These are phyloP conservation scores for Cyanidioschyzon merolae DNA, from an alignment of 23 red algal genomes.

Conservation along the genomic window DNA sequence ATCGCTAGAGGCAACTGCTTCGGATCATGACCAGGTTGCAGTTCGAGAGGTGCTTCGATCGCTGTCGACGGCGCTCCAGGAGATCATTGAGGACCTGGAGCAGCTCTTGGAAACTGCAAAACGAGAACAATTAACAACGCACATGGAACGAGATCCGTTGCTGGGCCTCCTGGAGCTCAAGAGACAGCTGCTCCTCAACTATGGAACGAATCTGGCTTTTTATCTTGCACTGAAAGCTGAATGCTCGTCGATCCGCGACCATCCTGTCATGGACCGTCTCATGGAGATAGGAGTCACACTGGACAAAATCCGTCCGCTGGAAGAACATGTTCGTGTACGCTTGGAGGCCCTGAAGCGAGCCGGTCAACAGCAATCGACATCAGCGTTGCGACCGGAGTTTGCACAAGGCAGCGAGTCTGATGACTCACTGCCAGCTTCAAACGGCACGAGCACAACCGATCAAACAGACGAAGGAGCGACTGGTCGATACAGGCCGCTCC, in stretches of 20 bases:
- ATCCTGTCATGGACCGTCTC: slow-evolving; percentile 28
- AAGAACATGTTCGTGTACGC: slow-evolving; percentile 14
- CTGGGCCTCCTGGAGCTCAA: slow-evolving; percentile 15
- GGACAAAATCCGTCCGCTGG: slow-evolving; percentile 23
- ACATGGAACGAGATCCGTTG: neutral
- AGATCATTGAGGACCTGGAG: neutral
- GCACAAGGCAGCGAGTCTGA: too few species aligned
- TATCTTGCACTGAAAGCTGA: slow-evolving; percentile 23
- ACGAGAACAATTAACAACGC: neutral
- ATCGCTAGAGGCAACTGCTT: neutral
- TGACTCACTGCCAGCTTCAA: too few species aligned
- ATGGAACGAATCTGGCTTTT: slow-evolving; percentile 20
- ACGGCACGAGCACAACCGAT: too few species aligned
- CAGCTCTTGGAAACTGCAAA: neutral
- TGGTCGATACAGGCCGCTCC: neutral
- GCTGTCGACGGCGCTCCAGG: neutral
- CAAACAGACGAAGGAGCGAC: too few species aligned
- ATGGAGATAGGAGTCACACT: slow-evolving; percentile 23
- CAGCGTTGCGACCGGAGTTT: neutral
- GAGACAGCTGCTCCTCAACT: slow-evolving; percentile 17
- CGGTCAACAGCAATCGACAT: neutral
- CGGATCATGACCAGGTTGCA: neutral
- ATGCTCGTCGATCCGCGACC: slow-evolving; percentile 7
- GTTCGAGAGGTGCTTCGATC: neutral
- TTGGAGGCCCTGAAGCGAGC: neutral